Percentiles rank a stretch among this genome's conserved stretches.
Evolutionary conservation across 306 rosid species (phyloP).

Genomic region (Biancaea sappan): DNA sequence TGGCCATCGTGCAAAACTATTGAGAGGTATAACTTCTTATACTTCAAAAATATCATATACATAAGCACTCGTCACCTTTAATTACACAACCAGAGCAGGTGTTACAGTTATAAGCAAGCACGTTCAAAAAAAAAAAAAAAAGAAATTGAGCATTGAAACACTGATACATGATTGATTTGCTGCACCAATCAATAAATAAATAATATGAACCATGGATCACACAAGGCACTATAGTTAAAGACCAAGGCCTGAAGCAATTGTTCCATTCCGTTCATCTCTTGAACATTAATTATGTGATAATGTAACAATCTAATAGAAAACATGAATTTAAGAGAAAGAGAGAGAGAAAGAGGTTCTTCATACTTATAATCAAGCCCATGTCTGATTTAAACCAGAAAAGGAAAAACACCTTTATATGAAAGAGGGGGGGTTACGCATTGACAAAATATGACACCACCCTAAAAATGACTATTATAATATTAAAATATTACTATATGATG

Average conservation of each 20-base stretch:
- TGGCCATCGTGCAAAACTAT: neutral
- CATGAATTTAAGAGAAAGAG: neutral
- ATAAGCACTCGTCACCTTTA: too few species aligned
- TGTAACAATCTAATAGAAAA: neutral
- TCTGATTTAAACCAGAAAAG: neutral
- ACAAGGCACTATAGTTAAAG: neutral
- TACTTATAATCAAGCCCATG: neutral
- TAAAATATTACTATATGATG: neutral
- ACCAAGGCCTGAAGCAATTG: neutral
- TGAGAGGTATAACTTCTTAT: neutral
- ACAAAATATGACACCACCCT: too few species aligned
- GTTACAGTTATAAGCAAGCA: neutral
- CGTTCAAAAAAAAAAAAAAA: neutral
- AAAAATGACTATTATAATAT: too few species aligned
- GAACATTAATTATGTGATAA: neutral
- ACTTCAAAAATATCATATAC: constrained; percentile 4
- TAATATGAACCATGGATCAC: too few species aligned
- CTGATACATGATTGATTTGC: neutral
- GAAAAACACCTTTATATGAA: neutral
- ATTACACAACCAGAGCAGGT: too few species aligned
- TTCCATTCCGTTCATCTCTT: neutral
- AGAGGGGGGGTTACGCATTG: too few species aligned
- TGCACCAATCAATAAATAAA: too few species aligned
- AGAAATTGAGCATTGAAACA: neutral
- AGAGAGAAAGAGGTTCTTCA: too few species aligned